Evolutionary conservation across 2,329 filamentous ascomycete species (phyloP).

Genomic region (Incumbomyces lentus): DNA sequence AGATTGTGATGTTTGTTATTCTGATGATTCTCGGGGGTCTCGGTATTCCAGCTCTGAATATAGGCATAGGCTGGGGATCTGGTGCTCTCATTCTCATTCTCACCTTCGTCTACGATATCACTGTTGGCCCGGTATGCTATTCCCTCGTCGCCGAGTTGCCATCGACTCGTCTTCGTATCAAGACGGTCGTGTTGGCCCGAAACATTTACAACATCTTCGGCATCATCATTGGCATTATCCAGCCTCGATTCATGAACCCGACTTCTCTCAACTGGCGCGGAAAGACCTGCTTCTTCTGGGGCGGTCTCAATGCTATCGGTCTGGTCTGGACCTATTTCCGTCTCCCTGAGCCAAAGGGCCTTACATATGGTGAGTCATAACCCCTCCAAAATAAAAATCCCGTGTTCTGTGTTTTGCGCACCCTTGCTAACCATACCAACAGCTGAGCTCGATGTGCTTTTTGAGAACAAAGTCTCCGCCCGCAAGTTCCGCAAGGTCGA

Average conservation of each 20-base stretch:
- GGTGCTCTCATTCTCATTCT: slow-evolving; percentile 44
- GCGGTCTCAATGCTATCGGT: slow-evolving; percentile 26
- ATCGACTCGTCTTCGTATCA: slow-evolving; percentile 44
- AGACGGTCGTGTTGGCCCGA: slow-evolving; percentile 45
- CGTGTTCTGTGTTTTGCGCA: too few relatives aligned
- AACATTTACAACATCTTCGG: slow-evolving; percentile 39
- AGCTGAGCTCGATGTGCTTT: slow-evolving; percentile 34
- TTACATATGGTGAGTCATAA: slow-evolving; percentile 26
- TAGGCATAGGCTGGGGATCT: slow-evolving; percentile 25
- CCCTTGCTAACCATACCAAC: slow-evolving; percentile 2
- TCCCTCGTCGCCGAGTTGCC: slow-evolving; percentile 44
- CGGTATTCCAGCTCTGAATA: slow-evolving; percentile 18
- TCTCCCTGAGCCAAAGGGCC: slow-evolving; percentile 28
- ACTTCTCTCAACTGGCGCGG: slow-evolving; percentile 28
- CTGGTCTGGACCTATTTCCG: slow-evolving; percentile 35
- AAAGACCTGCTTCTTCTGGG: slow-evolving; percentile 34
- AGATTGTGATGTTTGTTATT: slow-evolving; percentile 45
- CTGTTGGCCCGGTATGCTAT: slow-evolving; percentile 46
- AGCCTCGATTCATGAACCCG: slow-evolving; percentile 28
- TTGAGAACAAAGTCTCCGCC: slow-evolving; percentile 30
- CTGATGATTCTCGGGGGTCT: slow-evolving; percentile 25
- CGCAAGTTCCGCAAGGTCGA: slow-evolving; percentile 28
- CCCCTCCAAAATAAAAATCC: too few relatives aligned
- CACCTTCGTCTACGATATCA: slow-evolving; percentile 46
- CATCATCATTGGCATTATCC: slow-evolving; percentile 26